Conservation (phyloP, 2,329 filamentous ascomycete genomes). For the Pyricularia grisea region DNA sequence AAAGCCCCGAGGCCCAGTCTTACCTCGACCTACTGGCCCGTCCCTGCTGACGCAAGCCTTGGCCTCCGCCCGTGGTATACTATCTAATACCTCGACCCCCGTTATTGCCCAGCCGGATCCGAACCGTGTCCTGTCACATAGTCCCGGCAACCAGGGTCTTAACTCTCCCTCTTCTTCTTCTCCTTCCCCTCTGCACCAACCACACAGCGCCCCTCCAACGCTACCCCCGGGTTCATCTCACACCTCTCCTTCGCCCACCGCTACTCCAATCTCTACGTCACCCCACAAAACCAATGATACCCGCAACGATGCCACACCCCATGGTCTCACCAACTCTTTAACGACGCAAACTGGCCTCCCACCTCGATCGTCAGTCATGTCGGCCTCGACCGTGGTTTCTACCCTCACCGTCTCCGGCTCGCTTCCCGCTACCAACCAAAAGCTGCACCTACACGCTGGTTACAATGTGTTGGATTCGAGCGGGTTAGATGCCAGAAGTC, state of each 20-base stretch:
- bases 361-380: slow-evolving; percentile 2
- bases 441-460: neutral
- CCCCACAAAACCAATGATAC: slow-evolving; percentile 4
- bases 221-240: neutral
- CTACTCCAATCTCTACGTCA: slow-evolving; percentile 2
- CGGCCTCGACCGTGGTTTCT: slow-evolving; percentile 2
- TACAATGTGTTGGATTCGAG: neutral
- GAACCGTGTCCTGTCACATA: neutral
- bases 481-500: neutral
- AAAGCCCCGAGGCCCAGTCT: slow-evolving; percentile 33
- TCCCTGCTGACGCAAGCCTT: slow-evolving; percentile 49
- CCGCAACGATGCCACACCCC: neutral
- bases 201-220: neutral
- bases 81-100: slow-evolving; percentile 8
- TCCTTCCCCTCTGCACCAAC: slow-evolving; percentile 1
- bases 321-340: neutral
- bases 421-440: neutral
- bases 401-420: neutral
- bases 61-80: slow-evolving; percentile 47
- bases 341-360: neutral
- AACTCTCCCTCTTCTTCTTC: neutral
- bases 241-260: slow-evolving; percentile 1
- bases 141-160: slow-evolving; percentile 1
- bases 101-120: slow-evolving; percentile 3
- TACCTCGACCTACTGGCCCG: slow-evolving; percentile 37